These are phyloP conservation scores for Apostasia shenzhenica DNA, from an alignment of 106 monocot genomes.

Conservation along the genomic window DNA sequence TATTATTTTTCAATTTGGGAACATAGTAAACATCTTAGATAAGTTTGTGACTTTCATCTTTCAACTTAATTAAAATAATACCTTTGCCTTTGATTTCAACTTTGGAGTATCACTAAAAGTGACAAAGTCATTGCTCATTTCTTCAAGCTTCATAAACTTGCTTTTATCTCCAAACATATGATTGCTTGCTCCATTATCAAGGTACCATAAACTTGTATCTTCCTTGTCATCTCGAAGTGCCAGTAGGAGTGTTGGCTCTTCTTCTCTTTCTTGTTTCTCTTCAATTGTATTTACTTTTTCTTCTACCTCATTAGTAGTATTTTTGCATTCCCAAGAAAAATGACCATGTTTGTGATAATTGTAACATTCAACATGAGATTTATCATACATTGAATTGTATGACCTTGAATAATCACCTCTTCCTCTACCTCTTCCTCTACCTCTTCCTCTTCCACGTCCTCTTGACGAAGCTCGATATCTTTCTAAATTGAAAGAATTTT, in stretches of 20 bases:
- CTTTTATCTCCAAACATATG: constrained; percentile 6
- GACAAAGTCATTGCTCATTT: not conserved
- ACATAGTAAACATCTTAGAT: not conserved
- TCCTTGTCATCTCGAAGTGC: not conserved
- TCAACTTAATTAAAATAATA: constrained; percentile 1
- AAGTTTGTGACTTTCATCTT: not conserved
- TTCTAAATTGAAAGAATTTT: not conserved
- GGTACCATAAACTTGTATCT: not conserved
- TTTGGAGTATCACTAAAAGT: not conserved
- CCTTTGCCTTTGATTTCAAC: not conserved
- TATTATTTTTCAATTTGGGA: not conserved
- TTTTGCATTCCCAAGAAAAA: not conserved
- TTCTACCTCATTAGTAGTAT: not conserved
- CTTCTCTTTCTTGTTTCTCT: not conserved
- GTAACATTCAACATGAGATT: not conserved
- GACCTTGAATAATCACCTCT: not conserved
- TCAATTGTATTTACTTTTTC: not conserved
- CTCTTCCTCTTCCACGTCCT: not conserved
- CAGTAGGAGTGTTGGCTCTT: not conserved
- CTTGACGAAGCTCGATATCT: not conserved
- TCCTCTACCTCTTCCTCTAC: not conserved
- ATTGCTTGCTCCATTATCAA: not conserved
- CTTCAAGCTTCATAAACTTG: constrained; percentile 2
- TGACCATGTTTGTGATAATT: not conserved
- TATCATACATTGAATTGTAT: not conserved